These are phyloP conservation scores for Clohesyomyces aquaticus DNA, from an alignment of 495 filamentous ascomycete genomes.

Conservation along the genomic window DNA sequence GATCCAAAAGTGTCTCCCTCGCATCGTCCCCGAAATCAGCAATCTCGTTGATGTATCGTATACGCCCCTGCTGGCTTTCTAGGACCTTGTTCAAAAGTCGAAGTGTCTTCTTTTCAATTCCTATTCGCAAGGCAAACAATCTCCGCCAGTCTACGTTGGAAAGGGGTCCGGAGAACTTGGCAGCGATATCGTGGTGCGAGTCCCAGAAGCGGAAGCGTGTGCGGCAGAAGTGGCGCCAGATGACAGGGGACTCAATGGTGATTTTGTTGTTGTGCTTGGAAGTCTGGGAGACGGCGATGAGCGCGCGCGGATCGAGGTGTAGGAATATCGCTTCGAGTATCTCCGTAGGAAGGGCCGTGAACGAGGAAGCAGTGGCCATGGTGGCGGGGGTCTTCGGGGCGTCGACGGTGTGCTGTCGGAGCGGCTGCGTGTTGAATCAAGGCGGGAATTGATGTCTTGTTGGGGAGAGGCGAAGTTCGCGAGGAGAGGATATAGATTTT, in stretches of 20 bases:
- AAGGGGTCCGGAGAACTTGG: conserved; percentile 57
- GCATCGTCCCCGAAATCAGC: conserved; percentile 78
- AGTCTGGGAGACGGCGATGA: conserved; percentile 58
- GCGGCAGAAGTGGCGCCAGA: conserved; percentile 80
- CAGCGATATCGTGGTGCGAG: conserved; percentile 61
- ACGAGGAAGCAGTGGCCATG: conserved; percentile 28
- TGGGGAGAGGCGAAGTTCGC: not conserved
- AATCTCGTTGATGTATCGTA: conserved; percentile 70
- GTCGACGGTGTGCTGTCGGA: no score
- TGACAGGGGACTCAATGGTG: conserved; percentile 65
- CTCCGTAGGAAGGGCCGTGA: conserved; percentile 48
- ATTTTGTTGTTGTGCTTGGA: conserved; percentile 67
- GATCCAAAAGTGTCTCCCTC: conserved; percentile 77
- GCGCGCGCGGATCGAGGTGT: conserved; percentile 42
- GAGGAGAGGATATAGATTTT: not conserved
- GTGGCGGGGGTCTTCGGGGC: no score
- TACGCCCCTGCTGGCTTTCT: conserved; percentile 65
- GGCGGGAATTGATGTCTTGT: not conserved
- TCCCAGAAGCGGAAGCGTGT: conserved; percentile 74
- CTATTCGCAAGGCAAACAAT: conserved; percentile 65
- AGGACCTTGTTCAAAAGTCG: conserved; percentile 71
- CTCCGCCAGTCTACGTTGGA: conserved; percentile 74
- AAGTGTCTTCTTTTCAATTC: conserved; percentile 59
- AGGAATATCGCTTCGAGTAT: conserved; percentile 47
- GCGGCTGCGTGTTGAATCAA: no score